Conservation (phyloP, 2,329 filamentous ascomycete species). For the Pseudogymnoascus sp. region DNA sequence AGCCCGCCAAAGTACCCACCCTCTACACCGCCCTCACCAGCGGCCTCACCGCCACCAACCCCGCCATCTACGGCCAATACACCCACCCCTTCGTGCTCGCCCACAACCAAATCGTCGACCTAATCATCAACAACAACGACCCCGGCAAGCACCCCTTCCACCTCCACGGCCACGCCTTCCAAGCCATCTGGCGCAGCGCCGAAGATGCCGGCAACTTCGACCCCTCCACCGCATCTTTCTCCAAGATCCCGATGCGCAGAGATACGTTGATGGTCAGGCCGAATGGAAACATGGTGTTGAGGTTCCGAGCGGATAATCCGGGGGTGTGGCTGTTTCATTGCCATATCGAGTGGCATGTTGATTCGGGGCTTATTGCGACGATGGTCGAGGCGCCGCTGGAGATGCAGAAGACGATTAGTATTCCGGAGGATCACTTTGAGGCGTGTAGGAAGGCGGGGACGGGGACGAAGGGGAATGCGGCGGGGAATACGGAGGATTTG, state of each 20-base stretch:
- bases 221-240: conserved; percentile 40
- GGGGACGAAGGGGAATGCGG: conserved; percentile 61
- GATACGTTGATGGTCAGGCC: conserved; percentile 61
- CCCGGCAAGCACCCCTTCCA: conserved; percentile 63
- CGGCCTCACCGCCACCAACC: conserved; percentile 45
- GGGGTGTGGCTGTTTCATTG: conserved; percentile 71
- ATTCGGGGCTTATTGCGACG: conserved; percentile 56
- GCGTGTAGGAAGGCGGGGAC: conserved; percentile 47
- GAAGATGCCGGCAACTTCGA: conserved; percentile 52
- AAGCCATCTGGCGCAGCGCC: conserved; percentile 52
- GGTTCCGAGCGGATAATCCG: conserved; percentile 61
- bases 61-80: conserved; percentile 56
- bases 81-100: conserved; percentile 61
- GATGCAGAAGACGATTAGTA: conserved; percentile 50
- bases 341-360: conserved; percentile 72
- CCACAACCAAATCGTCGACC: conserved; percentile 60
- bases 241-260: conserved; percentile 52
- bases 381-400: conserved; percentile 56
- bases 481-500: conserved; percentile 57
- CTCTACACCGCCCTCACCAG: conserved; percentile 57
- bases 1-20: conserved; percentile 56
- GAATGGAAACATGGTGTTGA: conserved; percentile 58
- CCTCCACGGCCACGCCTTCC: conserved; percentile 70
- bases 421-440: conserved; percentile 52
- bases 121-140: conserved; percentile 72